Evolutionary conservation across 805 yeast species (phyloP), one percentile per base, ranked within the genome.

Genomic region (Grigorovia yakushimaensis): DNA sequence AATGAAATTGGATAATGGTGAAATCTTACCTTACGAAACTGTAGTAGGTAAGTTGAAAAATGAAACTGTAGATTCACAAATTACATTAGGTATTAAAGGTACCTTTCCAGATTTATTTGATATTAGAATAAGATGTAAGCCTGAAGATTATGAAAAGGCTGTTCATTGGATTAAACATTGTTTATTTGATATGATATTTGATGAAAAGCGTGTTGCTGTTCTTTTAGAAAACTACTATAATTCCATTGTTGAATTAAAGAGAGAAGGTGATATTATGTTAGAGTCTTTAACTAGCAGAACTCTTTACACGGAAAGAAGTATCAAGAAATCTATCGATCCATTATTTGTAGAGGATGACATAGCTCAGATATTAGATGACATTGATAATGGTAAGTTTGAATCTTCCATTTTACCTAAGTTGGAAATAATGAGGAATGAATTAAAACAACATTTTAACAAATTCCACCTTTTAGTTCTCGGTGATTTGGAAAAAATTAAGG

Each of bases 101-200:
- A 75, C 73, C 49, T 80, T 82, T 56, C 77, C 78, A 15, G 97
- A 93, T 58, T 60, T 83, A 22, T 63, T 87, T 37, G 71, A 75
- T 48, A 70, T 88, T 10, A 76, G 71, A 47, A 69, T 89, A 39
- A 77, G 79, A 53, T 81, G 82, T 40, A 80, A 76, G 54, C 69
- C 71, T 9, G 71, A 69, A 8, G 80, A 88, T 49, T 93, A 89
- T 59, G 47, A 53, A 0, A 73, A 73, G 42, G 88, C 91, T 1
- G 79, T 89, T 38, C 75, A 78, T 21, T 93, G 98, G 98, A 69
- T 86, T 40, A 65, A 71, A 41, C 78, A 79, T 49, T 72, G 84
- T 18, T 65, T 88, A 55, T 81, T 77, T 62, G 73, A 77, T 54
- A 75, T 84, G 24, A 73, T 77, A 6, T 87, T 85, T 62, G 96